Percentiles rank a stretch among this genome's conserved stretches.
Conservation (phyloP, 2,329 filamentous ascomycete species). For the Hymenoscyphus repandus region DNA sequence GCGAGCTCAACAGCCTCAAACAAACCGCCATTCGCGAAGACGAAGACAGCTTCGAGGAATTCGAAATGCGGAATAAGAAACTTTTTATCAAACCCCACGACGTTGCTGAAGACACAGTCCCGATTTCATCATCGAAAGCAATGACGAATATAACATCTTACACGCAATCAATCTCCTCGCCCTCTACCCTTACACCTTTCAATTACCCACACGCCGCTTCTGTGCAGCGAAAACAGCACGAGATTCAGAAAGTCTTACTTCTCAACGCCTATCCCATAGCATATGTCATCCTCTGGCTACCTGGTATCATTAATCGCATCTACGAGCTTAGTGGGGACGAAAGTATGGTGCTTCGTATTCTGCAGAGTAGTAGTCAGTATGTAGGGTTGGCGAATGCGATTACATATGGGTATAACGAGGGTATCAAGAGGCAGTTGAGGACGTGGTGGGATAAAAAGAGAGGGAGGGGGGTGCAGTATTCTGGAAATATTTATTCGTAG, state of each 20-base stretch:
- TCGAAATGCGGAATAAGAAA: conserved; percentile 4
- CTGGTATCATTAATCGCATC: conserved; percentile 34
- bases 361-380: conserved; percentile 34
- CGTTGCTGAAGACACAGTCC: not conserved
- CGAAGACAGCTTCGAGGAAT: not conserved
- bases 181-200: not conserved
- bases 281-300: conserved; percentile 36
- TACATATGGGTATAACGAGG: conserved; percentile 35
- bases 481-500: no score
- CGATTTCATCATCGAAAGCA: conserved; percentile 1
- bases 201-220: not conserved
- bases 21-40: not conserved
- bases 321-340: conserved; percentile 30
- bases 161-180: not conserved
- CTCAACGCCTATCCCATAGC: conserved; percentile 35
- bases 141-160: conserved; percentile 6
- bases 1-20: not conserved
- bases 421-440: conserved; percentile 15
- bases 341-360: conserved; percentile 21
- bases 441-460: conserved; percentile 1
- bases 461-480: not conserved
- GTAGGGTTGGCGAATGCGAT: conserved; percentile 35
- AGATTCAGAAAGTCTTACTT: conserved; percentile 30
- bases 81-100: not conserved
- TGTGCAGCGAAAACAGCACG: not conserved